Evolutionary conservation across 2,329 filamentous ascomycete genomes (phyloP).

Genomic region (Chaetomium olivaceum): DNA sequence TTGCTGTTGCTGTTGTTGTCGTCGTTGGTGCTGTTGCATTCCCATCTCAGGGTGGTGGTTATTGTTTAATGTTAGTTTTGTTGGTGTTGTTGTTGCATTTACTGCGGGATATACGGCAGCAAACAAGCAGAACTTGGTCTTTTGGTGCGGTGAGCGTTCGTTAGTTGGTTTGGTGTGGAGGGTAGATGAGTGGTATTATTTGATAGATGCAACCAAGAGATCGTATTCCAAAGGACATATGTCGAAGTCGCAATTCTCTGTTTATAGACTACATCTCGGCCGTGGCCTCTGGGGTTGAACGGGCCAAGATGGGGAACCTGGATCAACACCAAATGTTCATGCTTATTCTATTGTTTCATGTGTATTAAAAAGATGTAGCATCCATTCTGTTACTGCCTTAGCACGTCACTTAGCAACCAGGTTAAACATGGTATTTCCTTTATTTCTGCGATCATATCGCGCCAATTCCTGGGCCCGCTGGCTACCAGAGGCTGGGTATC

Average conservation of each 20-base stretch:
- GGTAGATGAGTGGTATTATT: background rate
- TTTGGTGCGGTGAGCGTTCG: background rate
- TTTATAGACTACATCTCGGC: background rate
- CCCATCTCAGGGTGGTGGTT: background rate
- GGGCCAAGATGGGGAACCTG: no score
- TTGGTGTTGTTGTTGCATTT: background rate
- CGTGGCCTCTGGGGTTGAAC: no score
- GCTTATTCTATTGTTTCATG: no score
- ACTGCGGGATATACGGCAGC: background rate
- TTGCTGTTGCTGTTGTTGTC: background rate
- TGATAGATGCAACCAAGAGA: background rate
- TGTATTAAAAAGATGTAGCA: no score
- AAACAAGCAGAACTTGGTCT: background rate
- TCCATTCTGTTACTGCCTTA: no score
- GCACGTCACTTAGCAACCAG: background rate
- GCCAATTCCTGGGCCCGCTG: background rate
- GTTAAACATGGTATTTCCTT: background rate
- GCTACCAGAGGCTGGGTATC: conserved; percentile 3
- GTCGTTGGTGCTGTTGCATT: conserved; percentile 5
- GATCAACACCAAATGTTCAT: no score
- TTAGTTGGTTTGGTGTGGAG: no score
- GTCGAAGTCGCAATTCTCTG: background rate
- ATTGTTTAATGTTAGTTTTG: background rate
- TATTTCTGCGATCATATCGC: background rate
- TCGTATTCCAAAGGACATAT: background rate